phyloP scores from a whole-genome alignment of 2,329 filamentous ascomycete genomes.

The Akanthomyces dipterigenus region DNA sequence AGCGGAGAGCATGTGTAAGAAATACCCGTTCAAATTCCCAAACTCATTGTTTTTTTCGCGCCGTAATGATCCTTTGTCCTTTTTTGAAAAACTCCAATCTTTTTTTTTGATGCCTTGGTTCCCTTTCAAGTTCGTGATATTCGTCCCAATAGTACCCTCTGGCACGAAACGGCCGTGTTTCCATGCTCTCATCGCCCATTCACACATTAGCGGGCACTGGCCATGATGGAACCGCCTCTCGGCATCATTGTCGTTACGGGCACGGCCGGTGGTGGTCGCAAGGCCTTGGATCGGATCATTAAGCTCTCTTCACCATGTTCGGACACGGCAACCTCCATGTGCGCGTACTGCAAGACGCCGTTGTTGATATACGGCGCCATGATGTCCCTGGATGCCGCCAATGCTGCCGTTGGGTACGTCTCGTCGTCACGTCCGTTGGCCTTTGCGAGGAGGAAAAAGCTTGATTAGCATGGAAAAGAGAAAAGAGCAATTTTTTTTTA shows the following conservation, averaged over 20 bases:
- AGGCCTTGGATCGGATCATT: slow-evolving; percentile 29
- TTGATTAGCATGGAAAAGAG: background rate
- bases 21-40: background rate
- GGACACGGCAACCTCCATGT: slow-evolving; percentile 39
- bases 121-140: background rate
- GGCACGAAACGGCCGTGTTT: background rate
- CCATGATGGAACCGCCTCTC: slow-evolving; percentile 17
- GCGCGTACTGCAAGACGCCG: slow-evolving; percentile 39
- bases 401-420: slow-evolving; percentile 21
- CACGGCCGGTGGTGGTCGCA: slow-evolving; percentile 22
- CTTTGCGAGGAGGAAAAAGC: slow-evolving; percentile 22
- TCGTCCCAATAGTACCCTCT: background rate
- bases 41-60: background rate
- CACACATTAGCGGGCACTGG: background rate
- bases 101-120: background rate
- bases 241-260: slow-evolving; percentile 25
- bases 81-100: background rate
- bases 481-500: too few relatives aligned
- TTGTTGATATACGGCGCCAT: slow-evolving; percentile 39
- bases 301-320: slow-evolving; percentile 30
- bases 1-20: background rate
- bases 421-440: slow-evolving; percentile 43
- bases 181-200: background rate
- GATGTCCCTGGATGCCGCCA: slow-evolving; percentile 32
- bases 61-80: background rate